Base-by-base conservation (phyloP, 2,329 filamentous ascomycete genomes). In the Aspergillus arachidicola region DNA sequence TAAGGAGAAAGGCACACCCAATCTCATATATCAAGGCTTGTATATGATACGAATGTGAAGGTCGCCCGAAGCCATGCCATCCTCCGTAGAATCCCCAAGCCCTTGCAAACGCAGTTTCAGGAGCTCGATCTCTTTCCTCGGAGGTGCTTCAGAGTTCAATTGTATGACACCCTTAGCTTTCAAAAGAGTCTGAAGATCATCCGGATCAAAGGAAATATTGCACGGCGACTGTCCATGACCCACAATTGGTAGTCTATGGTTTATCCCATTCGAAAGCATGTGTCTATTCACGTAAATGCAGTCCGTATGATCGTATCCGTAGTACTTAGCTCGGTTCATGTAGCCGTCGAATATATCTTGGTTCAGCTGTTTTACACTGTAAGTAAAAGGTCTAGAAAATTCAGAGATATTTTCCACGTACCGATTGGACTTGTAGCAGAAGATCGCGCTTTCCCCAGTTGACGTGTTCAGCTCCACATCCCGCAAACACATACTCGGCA, bases 401-500 rank as follows among this genome's bases (percentile, higher is more conserved):
- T 4, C 16, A 41, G 16, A 41, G 16, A 4, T n/a, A 16, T 7
- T 19, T 41, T 19, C 6, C 6, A 41, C 67, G 57, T 61, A 69
- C 66, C 53, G 62, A 65, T 57, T 53, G 34, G 11, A 68, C 57
- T n/a, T 48, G 55, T 28, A 69, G 60, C 28, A 36, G 63, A 59
- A 69, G 46, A 48, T 66, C 65, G 19, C 65, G 60, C 59, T 68
- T 66, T 16, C 46, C 46, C 46, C 26, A 7, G 7, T 30, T 11
- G 12, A 50, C 7, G 12, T 50, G 26, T 60, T 69, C 67, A 50
- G 68, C 67, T 14, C 66, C 66, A 57, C 64, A 66, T 19, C 43
- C 67, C 11, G 34, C 55, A 38, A 68, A 68, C 23, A 63, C 56
- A 57, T 68, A 67, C 36, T 68, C 67, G 9, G 58, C 43, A 4